These are phyloP conservation scores for Sordariomycetes sp. DNA, from an alignment of 2,329 filamentous ascomycete species.

Conservation along the genomic window DNA sequence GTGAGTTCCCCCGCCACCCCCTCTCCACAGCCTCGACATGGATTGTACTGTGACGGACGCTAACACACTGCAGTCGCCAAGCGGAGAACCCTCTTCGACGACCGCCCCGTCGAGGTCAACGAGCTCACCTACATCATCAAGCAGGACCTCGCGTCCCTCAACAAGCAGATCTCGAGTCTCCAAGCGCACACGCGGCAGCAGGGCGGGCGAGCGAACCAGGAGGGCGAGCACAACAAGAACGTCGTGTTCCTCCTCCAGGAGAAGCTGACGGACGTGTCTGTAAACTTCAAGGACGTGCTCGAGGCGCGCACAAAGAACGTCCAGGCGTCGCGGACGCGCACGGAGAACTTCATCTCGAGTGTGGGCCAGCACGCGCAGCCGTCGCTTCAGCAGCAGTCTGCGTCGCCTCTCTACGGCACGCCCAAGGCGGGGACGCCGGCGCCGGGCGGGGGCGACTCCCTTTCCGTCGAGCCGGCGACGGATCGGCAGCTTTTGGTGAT, in stretches of 20 bases:
- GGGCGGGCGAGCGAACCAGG: constrained; percentile 62
- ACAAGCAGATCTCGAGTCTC: constrained; percentile 77
- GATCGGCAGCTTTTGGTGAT: constrained; percentile 80
- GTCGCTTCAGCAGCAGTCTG: constrained; percentile 53
- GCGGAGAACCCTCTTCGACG: constrained; percentile 92
- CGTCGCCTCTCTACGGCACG: constrained; percentile 77
- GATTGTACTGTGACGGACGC: background rate
- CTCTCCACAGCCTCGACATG: background rate
- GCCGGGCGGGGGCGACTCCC: constrained; percentile 48
- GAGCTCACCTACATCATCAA: constrained; percentile 97
- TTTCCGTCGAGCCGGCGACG: constrained; percentile 69
- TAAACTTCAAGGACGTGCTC: constrained; percentile 93
- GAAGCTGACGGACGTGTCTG: constrained; percentile 81
- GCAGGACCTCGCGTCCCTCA: constrained; percentile 75
- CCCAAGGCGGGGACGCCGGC: constrained; percentile 54
- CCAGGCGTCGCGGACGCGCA: constrained; percentile 79
- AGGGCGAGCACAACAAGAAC: constrained; percentile 96
- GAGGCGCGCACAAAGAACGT: constrained; percentile 97
- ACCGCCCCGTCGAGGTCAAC: constrained; percentile 91
- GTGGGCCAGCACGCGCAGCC: constrained; percentile 66
- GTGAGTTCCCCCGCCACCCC: constrained; percentile 28
- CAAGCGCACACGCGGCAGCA: constrained; percentile 65
- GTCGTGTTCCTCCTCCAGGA: constrained; percentile 86
- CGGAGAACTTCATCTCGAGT: constrained; percentile 91
- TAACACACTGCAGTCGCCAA: constrained; percentile 56